Evolutionary conservation across 139 green algal species (phyloP).

Genomic region (Auxenochlorella pyrenoidosa): DNA sequence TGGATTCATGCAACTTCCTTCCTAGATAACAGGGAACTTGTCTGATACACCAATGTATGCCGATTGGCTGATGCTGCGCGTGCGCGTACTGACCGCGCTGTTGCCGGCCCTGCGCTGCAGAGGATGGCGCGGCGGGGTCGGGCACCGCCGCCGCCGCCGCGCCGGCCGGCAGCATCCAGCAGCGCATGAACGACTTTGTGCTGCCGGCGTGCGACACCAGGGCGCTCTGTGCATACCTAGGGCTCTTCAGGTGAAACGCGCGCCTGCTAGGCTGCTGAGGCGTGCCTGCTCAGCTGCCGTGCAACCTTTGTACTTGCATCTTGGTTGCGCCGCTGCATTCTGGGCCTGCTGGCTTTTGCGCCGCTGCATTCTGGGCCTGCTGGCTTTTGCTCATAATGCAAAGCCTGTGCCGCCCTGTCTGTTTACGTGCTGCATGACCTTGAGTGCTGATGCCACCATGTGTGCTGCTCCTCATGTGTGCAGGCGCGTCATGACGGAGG

Average conservation of each 20-base stretch:
- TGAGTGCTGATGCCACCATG: background rate
- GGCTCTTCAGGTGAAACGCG: slow-evolving; percentile 35
- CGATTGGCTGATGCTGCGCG: too few species aligned
- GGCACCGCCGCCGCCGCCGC: background rate
- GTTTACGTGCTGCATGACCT: too few species aligned
- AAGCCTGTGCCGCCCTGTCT: too few species aligned
- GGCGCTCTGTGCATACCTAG: slow-evolving; percentile 52
- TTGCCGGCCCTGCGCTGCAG: background rate
- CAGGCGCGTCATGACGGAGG: slow-evolving; percentile 51
- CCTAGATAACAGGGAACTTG: too few species aligned
- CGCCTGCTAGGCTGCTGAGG: background rate
- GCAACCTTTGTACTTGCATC: too few species aligned
- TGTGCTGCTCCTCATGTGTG: background rate
- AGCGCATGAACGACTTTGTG: slow-evolving; percentile 35
- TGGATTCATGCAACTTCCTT: too few species aligned
- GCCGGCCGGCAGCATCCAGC: slow-evolving; percentile 12
- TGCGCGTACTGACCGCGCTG: too few species aligned
- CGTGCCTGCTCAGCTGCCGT: background rate
- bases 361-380: too few species aligned
- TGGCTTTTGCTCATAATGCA: too few species aligned
- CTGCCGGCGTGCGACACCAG: slow-evolving; percentile 50
- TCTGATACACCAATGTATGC: too few species aligned
- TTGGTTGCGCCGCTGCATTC: too few species aligned
- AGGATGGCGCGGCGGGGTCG: background rate
- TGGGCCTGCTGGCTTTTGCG: too few species aligned